Base-by-base conservation (phyloP, 2,329 filamentous ascomycete species). In the Pezicula rhizophila region DNA sequence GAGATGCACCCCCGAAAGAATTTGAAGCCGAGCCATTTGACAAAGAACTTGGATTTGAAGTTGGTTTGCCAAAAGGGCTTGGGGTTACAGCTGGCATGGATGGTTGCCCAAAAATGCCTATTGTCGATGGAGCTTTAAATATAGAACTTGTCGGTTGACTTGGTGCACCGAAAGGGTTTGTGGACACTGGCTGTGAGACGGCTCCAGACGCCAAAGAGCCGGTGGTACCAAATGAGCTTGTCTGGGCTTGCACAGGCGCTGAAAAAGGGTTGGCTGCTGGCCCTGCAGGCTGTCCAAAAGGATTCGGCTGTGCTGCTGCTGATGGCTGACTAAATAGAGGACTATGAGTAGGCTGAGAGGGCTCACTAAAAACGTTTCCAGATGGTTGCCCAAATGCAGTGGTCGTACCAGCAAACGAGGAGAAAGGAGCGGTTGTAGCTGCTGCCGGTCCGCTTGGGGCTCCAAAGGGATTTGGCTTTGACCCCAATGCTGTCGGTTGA, bases 301-400 rank as follows among this genome's bases (percentile, higher is more conserved):
- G 45, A 43, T 44, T 48, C n/a, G 34, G n/a, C 25, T 33, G 31
- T n/a, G 39, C 33, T 14, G 61, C 58, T 35, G 66, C 60, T 46
- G 70, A 68, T 31, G 42, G 31, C 12, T 38, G 28, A 10, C 11
- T 10, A 31, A 31, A 31, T 31, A 12, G 8, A 12, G 28, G 8
- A 3, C 28, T 10, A 2, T 11, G 28, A 17, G 25, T 10, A n/a
- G 57, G 64, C 45, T 63, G 55, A 42, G 64, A 56, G 17, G 70
- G 58, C 47, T 70, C 70, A 2, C 74, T 71, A 52, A 81, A 79
- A 1, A 67, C 60, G 42, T 62, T 58, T 14, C 63, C 60, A 49
- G 47, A 41, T 23, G 57, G 53, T 43, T 66, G 63, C 17, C 56
- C 58, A 28, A 67, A 60, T 8, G 58, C 51, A 44, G 55, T 54